A percentile compares a stretch with the other conserved stretches of the same genome.
These are phyloP conservation scores for Pyricularia sp. DNA, from an alignment of 2,329 filamentous ascomycete genomes.

Conservation along the genomic window DNA sequence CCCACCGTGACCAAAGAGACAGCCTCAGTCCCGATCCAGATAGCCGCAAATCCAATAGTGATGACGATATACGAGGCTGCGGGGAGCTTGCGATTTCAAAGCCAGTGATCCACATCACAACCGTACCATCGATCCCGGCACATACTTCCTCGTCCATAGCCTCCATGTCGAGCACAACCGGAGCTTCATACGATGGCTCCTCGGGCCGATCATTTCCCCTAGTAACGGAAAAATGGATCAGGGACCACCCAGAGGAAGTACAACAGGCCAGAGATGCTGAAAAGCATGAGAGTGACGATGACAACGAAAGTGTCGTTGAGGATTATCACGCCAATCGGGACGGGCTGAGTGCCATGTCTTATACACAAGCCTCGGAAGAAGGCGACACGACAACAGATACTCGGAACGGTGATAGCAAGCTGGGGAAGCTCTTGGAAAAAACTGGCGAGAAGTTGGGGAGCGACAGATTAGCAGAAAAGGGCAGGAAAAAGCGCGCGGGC, in stretches of 20 bases:
- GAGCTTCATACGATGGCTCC: neutral
- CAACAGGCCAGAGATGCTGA: neutral
- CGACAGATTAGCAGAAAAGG: constrained; percentile 1
- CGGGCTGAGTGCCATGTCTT: neutral
- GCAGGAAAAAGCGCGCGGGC: constrained; percentile 4
- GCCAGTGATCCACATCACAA: neutral
- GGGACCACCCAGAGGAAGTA: neutral
- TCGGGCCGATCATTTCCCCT: neutral
- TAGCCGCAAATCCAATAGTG: neutral
- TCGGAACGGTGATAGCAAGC: constrained; percentile 5
- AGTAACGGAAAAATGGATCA: neutral
- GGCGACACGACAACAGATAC: neutral
- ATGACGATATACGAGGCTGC: neutral
- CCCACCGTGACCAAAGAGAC: neutral
- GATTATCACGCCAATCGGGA: neutral
- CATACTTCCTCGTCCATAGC: neutral
- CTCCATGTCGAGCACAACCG: neutral
- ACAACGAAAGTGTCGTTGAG: neutral
- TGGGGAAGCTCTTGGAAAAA: constrained; percentile 8
- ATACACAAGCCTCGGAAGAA: neutral
- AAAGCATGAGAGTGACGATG: neutral
- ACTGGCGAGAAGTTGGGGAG: constrained; percentile 4
- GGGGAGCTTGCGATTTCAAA: neutral
- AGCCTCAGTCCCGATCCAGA: neutral
- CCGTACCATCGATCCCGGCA: neutral